phyloP scores from a whole-genome alignment of 345 rosid species.

The Gossypium turneri region DNA sequence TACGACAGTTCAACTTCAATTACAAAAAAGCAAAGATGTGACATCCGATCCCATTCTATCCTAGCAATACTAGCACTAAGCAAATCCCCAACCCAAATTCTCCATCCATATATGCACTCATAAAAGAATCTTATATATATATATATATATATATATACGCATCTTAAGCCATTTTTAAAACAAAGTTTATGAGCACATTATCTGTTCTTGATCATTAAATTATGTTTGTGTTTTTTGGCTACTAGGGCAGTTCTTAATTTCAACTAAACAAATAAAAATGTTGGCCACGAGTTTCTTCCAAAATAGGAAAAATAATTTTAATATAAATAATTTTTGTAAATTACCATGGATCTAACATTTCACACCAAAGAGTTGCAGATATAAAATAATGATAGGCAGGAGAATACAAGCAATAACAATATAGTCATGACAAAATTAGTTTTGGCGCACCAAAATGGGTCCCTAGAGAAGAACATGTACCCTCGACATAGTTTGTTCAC shows the following conservation, averaged over 20 bases:
- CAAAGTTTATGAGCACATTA: background rate
- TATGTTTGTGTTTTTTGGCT: background rate
- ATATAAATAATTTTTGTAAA: constrained; percentile 30
- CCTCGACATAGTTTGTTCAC: constrained; percentile 21
- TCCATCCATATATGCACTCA: background rate
- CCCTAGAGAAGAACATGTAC: constrained; percentile 21
- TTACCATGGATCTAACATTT: constrained; percentile 32
- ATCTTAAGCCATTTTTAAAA: background rate
- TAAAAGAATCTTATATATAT: background rate
- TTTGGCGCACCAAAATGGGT: constrained; percentile 20
- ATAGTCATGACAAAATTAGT: constrained; percentile 42
- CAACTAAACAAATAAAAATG: background rate
- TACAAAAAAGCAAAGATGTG: background rate
- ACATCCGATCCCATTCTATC: background rate
- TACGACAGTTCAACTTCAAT: background rate
- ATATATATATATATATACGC: too few relatives aligned
- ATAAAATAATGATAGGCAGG: constrained; percentile 34
- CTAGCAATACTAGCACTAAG: background rate
- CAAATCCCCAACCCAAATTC: background rate
- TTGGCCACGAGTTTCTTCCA: background rate
- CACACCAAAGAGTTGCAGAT: constrained; percentile 33
- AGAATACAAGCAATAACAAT: constrained; percentile 35
- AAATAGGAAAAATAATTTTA: constrained; percentile 13
- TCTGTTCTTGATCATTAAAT: too few relatives aligned
- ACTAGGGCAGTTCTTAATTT: background rate